Base-by-base conservation (phyloP, 2,329 filamentous ascomycete genomes). In the Phaeosphaeria sp. region DNA sequence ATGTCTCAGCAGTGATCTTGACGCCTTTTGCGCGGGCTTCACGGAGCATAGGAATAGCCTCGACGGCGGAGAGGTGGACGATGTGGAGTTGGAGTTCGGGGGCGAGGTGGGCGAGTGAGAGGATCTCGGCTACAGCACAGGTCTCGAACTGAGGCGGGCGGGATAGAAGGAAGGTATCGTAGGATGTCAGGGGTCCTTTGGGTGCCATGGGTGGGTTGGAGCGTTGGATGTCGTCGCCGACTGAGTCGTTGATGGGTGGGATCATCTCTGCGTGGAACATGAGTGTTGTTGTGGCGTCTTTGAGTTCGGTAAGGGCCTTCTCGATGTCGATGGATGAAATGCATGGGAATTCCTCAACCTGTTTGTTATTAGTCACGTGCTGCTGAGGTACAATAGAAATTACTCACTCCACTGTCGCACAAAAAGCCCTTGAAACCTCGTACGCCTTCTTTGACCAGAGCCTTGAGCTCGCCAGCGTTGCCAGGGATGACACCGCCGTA, bases 251-350 rank as follows among this genome's bases (percentile, higher is more conserved):
- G 65, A 93, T 91, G 18, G 92, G 91, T n/a, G 94, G 93, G 13
- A 96, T 89, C 93, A 97, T 98, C 78, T 99, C 95, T 55, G 95
- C 95, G 74, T 99, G 95, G 81, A 99, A 99, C 94, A 99, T 98
- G 69, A 98, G 87, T 0, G 93, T 96, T 2, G 95, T 98, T 18
- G 92, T 86, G 53, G 89, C 86, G 67, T 92, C 88, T 59, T 91
- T 91, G 60, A 99, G 86, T 47, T 90, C 91, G 27, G 83, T 82
- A 86, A 99, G 93, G 44, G 91, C 93, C 40, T 91, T 85, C 1
- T 86, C 82, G 56, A 98, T 91, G 75, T 98, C 95, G 15, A 79
- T 77, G 1, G 91, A 84, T 0, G 90, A 90, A n/a, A 98, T 89
- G 24, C 93, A 92, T 0, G 95, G 95, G 76, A 99, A 99, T 74